Evolutionary conservation across 768 basidiomycete species (phyloP).

Genomic region (Kockovaella imperatae): DNA sequence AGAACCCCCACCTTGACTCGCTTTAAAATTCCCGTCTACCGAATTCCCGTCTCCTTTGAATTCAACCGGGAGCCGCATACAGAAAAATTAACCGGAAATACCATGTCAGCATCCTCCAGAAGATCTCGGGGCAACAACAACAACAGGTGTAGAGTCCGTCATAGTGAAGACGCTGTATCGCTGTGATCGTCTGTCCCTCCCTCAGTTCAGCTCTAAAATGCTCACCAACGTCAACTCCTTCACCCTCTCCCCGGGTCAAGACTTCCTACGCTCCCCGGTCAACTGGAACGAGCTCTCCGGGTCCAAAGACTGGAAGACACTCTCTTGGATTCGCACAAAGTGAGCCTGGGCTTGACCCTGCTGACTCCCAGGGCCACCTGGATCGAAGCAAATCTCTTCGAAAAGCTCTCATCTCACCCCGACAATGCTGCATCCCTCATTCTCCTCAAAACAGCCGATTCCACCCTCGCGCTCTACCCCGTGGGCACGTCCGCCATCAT

Average conservation of each 20-base stretch:
- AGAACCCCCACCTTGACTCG: too few species aligned
- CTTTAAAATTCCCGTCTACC: too few species aligned
- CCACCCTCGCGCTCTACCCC: conserved; percentile 19
- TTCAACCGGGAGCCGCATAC: too few species aligned
- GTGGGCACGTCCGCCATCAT: conserved; percentile 10
- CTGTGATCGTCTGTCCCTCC: too few species aligned
- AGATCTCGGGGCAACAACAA: too few species aligned
- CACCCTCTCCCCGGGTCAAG: neutral
- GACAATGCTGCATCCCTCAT: conserved; percentile 14
- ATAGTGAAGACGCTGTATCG: too few species aligned
- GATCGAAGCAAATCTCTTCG: conserved; percentile 14
- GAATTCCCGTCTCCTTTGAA: too few species aligned
- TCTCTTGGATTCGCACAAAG: conserved; percentile 13
- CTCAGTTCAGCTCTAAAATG: too few species aligned
- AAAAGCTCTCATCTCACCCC: conserved; percentile 7
- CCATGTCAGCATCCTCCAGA: too few species aligned
- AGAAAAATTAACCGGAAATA: too few species aligned
- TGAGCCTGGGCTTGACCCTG: neutral
- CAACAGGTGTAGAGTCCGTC: too few species aligned
- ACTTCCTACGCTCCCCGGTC: neutral
- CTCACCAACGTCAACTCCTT: too few species aligned
- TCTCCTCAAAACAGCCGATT: conserved; percentile 14
- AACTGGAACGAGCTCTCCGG: conserved; percentile 1
- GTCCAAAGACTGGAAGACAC: conserved; percentile 1
- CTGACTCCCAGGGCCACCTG: conserved; percentile 16